Evolutionary conservation across 768 basidiomycete genomes (phyloP).

Genomic region (Tulasnella sp.): DNA sequence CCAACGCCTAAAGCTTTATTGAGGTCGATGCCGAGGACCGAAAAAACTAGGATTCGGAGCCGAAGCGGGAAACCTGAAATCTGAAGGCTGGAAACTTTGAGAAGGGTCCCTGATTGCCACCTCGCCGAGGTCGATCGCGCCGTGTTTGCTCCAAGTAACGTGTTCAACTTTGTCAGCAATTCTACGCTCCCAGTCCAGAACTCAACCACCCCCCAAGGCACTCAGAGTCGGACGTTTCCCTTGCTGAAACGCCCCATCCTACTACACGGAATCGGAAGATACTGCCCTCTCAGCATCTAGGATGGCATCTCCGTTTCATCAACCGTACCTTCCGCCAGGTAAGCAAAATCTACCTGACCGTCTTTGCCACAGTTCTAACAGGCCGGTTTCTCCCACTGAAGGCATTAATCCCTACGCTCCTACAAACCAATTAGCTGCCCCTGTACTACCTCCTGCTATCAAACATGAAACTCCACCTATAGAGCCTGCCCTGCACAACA

Average conservation of each 20-base stretch:
- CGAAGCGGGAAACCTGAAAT: not conserved
- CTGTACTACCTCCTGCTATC: not conserved
- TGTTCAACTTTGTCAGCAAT: not conserved
- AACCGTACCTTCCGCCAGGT: not conserved
- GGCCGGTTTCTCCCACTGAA: not conserved
- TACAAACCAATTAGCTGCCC: not conserved
- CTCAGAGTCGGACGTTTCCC: not conserved
- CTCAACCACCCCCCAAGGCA: not conserved
- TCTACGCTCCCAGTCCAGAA: not conserved
- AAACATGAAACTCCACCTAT: not conserved
- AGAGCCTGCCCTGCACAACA: not conserved
- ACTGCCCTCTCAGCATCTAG: not conserved
- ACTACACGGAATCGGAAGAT: not conserved
- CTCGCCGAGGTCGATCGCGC: not conserved
- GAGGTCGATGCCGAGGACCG: too few relatives aligned
- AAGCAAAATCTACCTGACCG: not conserved
- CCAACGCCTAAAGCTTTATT: too few relatives aligned
- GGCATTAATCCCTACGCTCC: not conserved
- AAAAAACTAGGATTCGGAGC: not conserved
- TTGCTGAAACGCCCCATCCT: not conserved
- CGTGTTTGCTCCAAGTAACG: not conserved
- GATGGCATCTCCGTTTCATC: not conserved
- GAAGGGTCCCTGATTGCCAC: not conserved
- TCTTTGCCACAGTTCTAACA: not conserved
- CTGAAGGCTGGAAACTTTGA: too few relatives aligned